Conservation (phyloP, 1,139 yeast genomes). For the Taiozyma sp. region DNA sequence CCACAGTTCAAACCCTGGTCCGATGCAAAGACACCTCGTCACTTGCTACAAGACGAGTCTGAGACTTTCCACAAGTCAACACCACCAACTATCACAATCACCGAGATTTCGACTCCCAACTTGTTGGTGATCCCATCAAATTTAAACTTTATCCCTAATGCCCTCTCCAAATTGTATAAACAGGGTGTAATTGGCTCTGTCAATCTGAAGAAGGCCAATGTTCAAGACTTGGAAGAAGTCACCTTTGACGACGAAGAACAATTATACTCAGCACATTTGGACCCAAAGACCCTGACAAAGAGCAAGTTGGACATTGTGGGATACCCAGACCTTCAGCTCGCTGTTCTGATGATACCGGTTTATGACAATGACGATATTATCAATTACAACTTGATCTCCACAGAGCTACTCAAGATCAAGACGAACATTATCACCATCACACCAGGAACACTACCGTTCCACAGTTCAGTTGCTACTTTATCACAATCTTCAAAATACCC, state of each 20-base stretch:
- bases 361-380: slow-evolving; percentile 18
- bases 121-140: slow-evolving; percentile 11
- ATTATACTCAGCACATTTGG: not conserved
- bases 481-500: slow-evolving; percentile 5
- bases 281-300: not conserved
- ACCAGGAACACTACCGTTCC: slow-evolving; percentile 19
- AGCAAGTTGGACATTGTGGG: not conserved
- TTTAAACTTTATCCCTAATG: slow-evolving; percentile 12
- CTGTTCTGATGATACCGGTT: slow-evolving; percentile 1
- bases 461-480: slow-evolving; percentile 6
- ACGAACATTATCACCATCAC: slow-evolving; percentile 10
- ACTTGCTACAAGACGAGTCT: slow-evolving; percentile 37
- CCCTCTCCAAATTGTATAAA: slow-evolving; percentile 2
- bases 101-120: not conserved
- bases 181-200: not conserved
- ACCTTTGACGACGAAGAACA: not conserved
- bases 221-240: not conserved
- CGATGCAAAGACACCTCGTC: slow-evolving; percentile 41
- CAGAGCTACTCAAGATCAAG: slow-evolving; percentile 13
- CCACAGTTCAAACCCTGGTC: slow-evolving; percentile 44
- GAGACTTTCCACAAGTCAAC: slow-evolving; percentile 12
- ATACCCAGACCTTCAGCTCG: not conserved
- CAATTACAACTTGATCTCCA: slow-evolving; percentile 25
- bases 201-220: not conserved
- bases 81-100: not conserved